Evolutionary conservation across 1,284 basidiomycete genomes (phyloP), one percentile per base, ranked within the genome.

Genomic region (Boletus smithii): DNA sequence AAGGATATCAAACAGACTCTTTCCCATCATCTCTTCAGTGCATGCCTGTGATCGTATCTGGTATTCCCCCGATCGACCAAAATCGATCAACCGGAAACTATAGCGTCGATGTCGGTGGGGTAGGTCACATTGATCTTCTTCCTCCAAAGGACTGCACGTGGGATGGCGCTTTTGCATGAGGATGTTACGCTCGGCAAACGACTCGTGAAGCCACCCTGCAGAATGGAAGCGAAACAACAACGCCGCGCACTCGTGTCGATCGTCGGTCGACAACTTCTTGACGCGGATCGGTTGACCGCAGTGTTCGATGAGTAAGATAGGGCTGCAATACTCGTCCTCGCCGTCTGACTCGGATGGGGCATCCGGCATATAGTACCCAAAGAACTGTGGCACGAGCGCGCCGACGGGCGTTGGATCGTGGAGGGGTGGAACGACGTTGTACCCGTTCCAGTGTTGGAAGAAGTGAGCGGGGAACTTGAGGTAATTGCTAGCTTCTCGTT

Each of bases 341-440:
- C 14, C 22, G 11, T 33, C 18, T 5, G 22, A 20, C 6, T 40
- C 44, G 8, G 43, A 46, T 17, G 49, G 49, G 1, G 47, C n/a
- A 13, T 42, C 49, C 1, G 59, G 55, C 1, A 38, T 56, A 42
- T 71, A 72, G 44, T 62, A 70, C 8, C 71, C 70, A 36, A 67
- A 71, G 48, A 69, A 70, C 49, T 70, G 69, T 8, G 70, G 70
- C 0, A 65, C 63, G 30, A 72, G 54, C 1, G 71, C 71, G 3
- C 58, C 56, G 23, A 69, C 56, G 0, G 68, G 69, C 3, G 67
- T 62, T 2, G 65, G 59, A 23, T 66, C 56, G 20, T 56, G 44
- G 14, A 61, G 36, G 16, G 64, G 67, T 5, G 54, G 48, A 7
- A 69, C 22, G 34, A 67, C 46, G 36, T 68, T 67, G 42, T 62